phyloP scores from a whole-genome alignment of 345 rosid genomes.

The Triadica sebifera region DNA sequence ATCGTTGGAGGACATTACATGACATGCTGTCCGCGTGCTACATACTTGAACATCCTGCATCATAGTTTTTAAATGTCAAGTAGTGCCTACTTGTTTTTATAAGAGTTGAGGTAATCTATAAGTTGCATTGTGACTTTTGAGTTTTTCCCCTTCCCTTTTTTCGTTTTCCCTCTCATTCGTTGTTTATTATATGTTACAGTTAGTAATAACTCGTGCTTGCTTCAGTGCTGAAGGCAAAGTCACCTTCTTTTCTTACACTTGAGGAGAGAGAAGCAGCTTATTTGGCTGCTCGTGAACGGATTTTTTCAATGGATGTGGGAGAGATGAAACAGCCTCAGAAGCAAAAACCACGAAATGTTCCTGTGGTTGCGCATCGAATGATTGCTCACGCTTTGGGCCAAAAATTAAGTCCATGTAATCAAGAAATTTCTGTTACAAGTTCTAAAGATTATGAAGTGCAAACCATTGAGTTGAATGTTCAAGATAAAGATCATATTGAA shows the following conservation, averaged over 20 bases:
- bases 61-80: background rate
- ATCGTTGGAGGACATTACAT: background rate
- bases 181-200: background rate
- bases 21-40: background rate
- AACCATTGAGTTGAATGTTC: constrained; percentile 10
- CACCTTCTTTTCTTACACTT: constrained; percentile 34
- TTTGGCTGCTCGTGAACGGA: constrained; percentile 60
- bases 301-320: constrained; percentile 44
- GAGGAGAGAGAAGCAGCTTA: constrained; percentile 68
- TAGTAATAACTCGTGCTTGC: constrained; percentile 13
- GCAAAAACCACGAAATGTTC: constrained; percentile 44
- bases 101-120: background rate
- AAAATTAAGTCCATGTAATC: constrained; percentile 24
- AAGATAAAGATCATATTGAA: constrained; percentile 24
- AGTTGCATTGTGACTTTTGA: background rate
- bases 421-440: constrained; percentile 19
- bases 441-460: constrained; percentile 18
- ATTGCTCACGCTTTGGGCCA: constrained; percentile 76
- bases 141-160: background rate
- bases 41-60: background rate
- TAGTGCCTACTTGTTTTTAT: background rate
- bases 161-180: background rate
- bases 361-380: constrained; percentile 68
- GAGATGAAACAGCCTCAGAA: constrained; percentile 35
- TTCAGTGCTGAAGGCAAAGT: constrained; percentile 34